Conservation (phyloP, 179 eudicot genomes). For the Silene noctiflora region DNA sequence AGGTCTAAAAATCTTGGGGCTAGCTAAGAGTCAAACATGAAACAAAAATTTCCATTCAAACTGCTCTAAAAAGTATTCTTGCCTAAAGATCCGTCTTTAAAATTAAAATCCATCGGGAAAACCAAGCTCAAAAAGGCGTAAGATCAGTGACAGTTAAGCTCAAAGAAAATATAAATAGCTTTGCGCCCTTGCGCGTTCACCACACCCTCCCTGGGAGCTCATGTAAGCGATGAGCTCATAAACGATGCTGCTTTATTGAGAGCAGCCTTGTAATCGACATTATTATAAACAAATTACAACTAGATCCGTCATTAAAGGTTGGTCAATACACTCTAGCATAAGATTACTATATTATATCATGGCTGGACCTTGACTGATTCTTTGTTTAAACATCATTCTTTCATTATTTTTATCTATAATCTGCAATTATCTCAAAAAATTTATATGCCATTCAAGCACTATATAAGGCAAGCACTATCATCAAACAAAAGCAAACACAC, state of each 20-base stretch:
- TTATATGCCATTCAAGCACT: neutral
- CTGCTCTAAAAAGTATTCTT: too few species aligned
- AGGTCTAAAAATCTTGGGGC: too few species aligned
- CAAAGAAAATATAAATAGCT: too few species aligned
- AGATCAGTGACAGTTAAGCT: too few species aligned
- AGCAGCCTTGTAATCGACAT: neutral
- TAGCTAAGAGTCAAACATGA: too few species aligned
- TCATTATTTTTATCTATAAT: neutral
- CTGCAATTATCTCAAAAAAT: neutral
- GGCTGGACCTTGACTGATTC: neutral
- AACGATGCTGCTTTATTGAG: neutral
- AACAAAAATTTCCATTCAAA: too few species aligned
- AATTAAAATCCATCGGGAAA: too few species aligned
- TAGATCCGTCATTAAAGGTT: neutral
- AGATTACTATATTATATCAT: neutral
- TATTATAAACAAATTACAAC: neutral
- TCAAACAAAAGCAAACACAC: neutral
- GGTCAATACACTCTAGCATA: neutral
- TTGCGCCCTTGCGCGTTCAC: too few species aligned
- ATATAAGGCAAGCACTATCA: constrained; percentile 2
- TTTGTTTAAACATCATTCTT: neutral
- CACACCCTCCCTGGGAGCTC: neutral
- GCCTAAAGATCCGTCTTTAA: too few species aligned
- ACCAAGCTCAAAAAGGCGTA: too few species aligned
- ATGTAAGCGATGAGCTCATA: constrained; percentile 10